Evolutionary conservation across 2,329 filamentous ascomycete species (phyloP), one percentile per base, ranked within the genome.

Genomic region (Drechslera avenae): DNA sequence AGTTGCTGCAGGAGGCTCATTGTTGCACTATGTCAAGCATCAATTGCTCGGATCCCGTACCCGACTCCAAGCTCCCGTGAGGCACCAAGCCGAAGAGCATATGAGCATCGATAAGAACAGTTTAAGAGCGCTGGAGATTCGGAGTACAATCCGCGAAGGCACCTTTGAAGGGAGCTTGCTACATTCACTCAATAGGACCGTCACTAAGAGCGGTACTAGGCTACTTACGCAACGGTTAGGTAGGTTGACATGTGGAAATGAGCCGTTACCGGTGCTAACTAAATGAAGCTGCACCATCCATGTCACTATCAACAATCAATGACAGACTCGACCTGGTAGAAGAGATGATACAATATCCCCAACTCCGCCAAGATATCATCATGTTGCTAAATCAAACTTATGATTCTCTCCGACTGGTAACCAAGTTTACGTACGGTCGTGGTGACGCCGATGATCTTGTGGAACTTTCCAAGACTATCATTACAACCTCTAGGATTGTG

Each of bases 61-160:
- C 76, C 91, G 89, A 71, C 81, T 99, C 33, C 91, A 95, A 69
- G 86, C 90, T 36, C 94, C 94, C 2, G 77, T 87, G 30, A 87
- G 90, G 52, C 84, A 90, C 60, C 85, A 89, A 59, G 81, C 84
- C 43, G 80, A 89, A 66, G 85, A 95, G 55, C 86, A 88, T 57
- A 94, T 99, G 90, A 83, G 78, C 42, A 95, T 99, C 60, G 94
- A 99, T 76, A 92, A 88, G 68, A 96, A 92, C 67, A 97, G 89
- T 59, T 82, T 99, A 75, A 84, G 90, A 52, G 90, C 92, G 1
- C 80, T 99, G 4, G 94, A 99, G 73, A 90, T 99, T 59, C 86
- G 90, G 59, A 86, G 86, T 68, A 97, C 94, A 0, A 85, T 96
- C 42, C 84, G 88, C 40, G 93, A 97, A 63, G 86, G 89, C 2